phyloP scores from a whole-genome alignment of 2,329 filamentous ascomycete genomes.

The Alternaria novae-zelandiae region DNA sequence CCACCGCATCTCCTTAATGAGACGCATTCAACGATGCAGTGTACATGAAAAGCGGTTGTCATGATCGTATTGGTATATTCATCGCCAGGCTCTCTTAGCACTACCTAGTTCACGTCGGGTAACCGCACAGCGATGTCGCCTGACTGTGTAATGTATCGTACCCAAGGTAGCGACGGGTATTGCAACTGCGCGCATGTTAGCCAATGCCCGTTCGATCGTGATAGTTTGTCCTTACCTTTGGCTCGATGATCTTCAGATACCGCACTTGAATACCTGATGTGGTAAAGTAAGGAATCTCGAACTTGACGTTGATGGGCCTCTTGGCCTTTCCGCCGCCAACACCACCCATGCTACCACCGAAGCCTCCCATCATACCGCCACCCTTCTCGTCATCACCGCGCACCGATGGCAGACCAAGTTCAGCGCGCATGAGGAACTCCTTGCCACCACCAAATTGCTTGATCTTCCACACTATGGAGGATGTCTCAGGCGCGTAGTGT shows the following conservation, averaged over 20 bases:
- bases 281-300: constrained; percentile 99
- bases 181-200: constrained; percentile 70
- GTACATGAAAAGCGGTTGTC: neutral
- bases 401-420: constrained; percentile 91
- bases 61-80: constrained; percentile 1
- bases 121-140: constrained; percentile 94
- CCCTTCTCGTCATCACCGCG: constrained; percentile 94
- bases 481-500: constrained; percentile 96
- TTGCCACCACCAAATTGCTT: constrained; percentile 99
- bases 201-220: neutral
- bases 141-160: constrained; percentile 97
- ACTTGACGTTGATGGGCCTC: constrained; percentile 97
- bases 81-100: neutral
- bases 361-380: constrained; percentile 96
- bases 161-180: constrained; percentile 98
- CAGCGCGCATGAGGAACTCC: constrained; percentile 97
- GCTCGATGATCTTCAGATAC: constrained; percentile 98
- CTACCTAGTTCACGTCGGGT: constrained; percentile 77
- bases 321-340: constrained; percentile 84
- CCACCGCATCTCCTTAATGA: neutral
- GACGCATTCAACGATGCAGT: neutral
- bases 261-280: constrained; percentile 98
- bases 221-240: constrained; percentile 75
- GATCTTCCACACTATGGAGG: constrained; percentile 99
- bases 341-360: constrained; percentile 95